Conservation (phyloP, 2,329 filamentous ascomycete species). For the Diaporthe vexans region DNA sequence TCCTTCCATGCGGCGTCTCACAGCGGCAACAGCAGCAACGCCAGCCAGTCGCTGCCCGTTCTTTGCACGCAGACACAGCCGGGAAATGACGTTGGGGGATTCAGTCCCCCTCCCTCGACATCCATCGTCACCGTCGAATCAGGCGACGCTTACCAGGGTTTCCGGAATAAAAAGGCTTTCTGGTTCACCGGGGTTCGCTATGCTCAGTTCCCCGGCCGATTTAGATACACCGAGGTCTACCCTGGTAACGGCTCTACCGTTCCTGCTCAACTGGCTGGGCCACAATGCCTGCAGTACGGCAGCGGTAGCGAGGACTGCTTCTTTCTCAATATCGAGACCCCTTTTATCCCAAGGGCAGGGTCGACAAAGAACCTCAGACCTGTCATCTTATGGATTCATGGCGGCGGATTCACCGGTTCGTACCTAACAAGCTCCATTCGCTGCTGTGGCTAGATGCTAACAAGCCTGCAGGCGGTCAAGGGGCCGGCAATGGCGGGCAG, state of each 20-base stretch:
- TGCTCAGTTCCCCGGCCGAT: not conserved
- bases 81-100: not conserved
- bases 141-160: conserved; percentile 5
- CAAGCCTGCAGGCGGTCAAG: not conserved
- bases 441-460: not conserved
- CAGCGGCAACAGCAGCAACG: not conserved
- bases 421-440: not conserved
- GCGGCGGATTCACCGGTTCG: not conserved
- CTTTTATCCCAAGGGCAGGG: not conserved
- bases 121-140: not conserved
- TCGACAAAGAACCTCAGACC: conserved; percentile 13
- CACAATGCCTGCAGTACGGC: conserved; percentile 18
- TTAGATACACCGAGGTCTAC: not conserved
- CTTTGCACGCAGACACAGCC: conserved; percentile 8
- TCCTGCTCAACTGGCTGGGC: conserved; percentile 14
- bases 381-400: conserved; percentile 13
- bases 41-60: conserved; percentile 6
- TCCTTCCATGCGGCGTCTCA: conserved; percentile 1
- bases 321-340: conserved; percentile 19
- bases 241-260: not conserved
- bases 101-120: not conserved
- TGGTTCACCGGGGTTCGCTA: not conserved
- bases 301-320: conserved; percentile 15
- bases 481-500: conserved; percentile 14
- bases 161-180: conserved; percentile 16